These are phyloP conservation scores for Melampsora americana DNA, from an alignment of 1,284 basidiomycete genomes.

Conservation along the genomic window DNA sequence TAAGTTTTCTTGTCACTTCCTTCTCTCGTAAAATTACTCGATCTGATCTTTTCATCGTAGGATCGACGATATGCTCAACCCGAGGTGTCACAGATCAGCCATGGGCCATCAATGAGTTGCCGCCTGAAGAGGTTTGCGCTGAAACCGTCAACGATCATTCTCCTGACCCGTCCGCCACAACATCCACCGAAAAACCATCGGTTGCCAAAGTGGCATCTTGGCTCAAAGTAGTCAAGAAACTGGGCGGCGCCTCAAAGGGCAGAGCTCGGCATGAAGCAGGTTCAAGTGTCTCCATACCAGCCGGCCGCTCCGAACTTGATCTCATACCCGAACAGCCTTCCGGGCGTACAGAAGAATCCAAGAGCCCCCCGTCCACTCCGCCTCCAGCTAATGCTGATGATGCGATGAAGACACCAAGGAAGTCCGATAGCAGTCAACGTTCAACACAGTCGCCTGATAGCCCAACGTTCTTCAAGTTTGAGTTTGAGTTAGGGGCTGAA, in stretches of 20 bases:
- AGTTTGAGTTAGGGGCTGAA: conserved; percentile 46
- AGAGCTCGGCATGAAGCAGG: not conserved
- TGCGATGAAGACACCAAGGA: conserved; percentile 42
- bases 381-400: conserved; percentile 13
- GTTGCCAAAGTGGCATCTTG: conserved; percentile 50
- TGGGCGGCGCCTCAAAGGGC: conserved; percentile 1
- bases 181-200: conserved; percentile 35
- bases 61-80: conserved; percentile 52
- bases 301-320: not conserved
- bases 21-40: conserved; percentile 44
- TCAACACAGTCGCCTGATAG: conserved; percentile 42
- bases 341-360: not conserved
- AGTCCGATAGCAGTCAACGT: conserved; percentile 14
- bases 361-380: not conserved
- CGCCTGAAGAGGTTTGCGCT: conserved; percentile 35
- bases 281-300: not conserved
- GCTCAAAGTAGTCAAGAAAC: conserved; percentile 46
- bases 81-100: conserved; percentile 52
- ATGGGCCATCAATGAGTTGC: conserved; percentile 47
- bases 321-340: not conserved
- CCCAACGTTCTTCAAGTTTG: conserved; percentile 47
- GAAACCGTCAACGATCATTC: conserved; percentile 11
- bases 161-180: not conserved
- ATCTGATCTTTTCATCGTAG: not conserved
- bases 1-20: conserved; percentile 29